Evolutionary conservation across 1,139 yeast genomes (phyloP).

Genomic region (Pichia sp.): DNA sequence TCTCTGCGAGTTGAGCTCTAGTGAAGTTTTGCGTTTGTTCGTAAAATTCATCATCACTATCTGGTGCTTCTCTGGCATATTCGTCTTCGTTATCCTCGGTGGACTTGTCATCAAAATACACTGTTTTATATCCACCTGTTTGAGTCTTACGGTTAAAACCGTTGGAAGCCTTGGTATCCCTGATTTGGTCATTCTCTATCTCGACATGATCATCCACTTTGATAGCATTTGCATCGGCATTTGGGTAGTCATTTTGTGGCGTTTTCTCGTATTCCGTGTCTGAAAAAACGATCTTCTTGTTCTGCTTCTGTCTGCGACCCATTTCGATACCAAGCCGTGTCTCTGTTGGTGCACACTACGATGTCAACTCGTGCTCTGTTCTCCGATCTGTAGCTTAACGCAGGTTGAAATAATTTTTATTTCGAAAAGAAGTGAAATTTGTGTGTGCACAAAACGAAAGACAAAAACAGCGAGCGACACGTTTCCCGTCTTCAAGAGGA

Average conservation of each 20-base stretch:
- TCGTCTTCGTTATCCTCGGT: conserved; percentile 26
- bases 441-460: too few relatives aligned
- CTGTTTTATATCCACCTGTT: conserved; percentile 5
- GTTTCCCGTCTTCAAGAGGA: too few relatives aligned
- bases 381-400: too few relatives aligned
- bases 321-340: conserved; percentile 1
- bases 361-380: too few relatives aligned
- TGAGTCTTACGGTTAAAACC: not conserved
- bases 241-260: not conserved
- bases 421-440: too few relatives aligned
- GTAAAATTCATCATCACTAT: conserved; percentile 16
- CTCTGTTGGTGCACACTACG: too few relatives aligned
- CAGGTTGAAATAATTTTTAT: too few relatives aligned
- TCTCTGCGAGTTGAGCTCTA: conserved; percentile 27
- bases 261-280: conserved; percentile 10
- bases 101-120: conserved; percentile 11
- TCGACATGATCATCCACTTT: not conserved
- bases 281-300: conserved; percentile 20
- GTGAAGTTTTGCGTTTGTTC: conserved; percentile 7
- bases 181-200: not conserved
- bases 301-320: conserved; percentile 16
- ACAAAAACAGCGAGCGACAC: too few relatives aligned
- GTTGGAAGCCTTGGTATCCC: not conserved
- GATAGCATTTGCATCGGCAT: not conserved
- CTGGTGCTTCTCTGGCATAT: conserved; percentile 20